Evolutionary conservation across 768 basidiomycete genomes (phyloP), one percentile per base, ranked within the genome.

Genomic region (Amyloporia xantha): DNA sequence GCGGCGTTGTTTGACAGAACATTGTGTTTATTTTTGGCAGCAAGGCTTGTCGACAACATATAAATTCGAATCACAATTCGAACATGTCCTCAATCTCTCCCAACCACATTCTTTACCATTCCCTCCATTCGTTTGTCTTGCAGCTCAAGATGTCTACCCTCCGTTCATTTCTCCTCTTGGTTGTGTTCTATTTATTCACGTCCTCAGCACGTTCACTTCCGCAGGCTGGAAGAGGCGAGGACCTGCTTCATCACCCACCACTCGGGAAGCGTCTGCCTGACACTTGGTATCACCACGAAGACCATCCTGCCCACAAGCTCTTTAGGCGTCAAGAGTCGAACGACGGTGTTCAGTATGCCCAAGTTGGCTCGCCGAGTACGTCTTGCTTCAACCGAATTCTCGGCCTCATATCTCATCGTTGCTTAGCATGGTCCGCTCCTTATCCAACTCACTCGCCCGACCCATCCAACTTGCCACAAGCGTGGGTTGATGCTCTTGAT

Each of bases 401-500:
- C 38, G 38, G 6, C 17, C 54, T 38, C 42, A 23, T 7, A 37
- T 40, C 38, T n/a, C 9, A n/a, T 9, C 19, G 17, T 5, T 41
- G 13, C 10, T 10, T 44, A 81, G 88, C 74, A 39, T 91, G 88
- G 85, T 59, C 72, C 4, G 71, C 74, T 11, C 72, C 70, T 19
- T 91, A 77, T 64, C 89, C 91, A 10, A 36, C 51, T 13, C 49
- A 49, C n/a, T 78, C 81, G n/a, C 33, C 35, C 19, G 75, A 82
- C 51, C 62, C 71, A 0, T 60, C 63, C 27, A 52, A 59, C 6
- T 69, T 89, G 50, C 91, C 91, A 12, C 62, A 73, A 50, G 70
- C 67, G 25, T 96, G 93, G 93, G 59, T 78, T 23, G 75, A 78
- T 58, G 86, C 89, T 5, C 72, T 93, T 53, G 71, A 77, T 43